These are phyloP conservation scores for Ascocoryne sarcoides DNA, from an alignment of 2,329 filamentous ascomycete species.

Conservation along the genomic window DNA sequence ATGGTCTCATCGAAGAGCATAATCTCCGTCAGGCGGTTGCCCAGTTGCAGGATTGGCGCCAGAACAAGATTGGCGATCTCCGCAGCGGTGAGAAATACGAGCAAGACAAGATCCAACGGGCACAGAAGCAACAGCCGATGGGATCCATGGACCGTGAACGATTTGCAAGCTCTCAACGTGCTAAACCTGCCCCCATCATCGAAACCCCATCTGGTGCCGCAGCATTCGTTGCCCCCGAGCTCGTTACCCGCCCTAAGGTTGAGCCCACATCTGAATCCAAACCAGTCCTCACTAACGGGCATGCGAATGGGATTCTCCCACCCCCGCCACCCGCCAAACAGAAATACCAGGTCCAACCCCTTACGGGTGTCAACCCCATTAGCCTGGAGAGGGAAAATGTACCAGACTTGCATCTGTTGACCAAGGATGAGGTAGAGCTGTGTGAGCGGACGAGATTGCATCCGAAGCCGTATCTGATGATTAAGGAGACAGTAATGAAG, in stretches of 20 bases:
- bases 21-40: slow-evolving; percentile 82
- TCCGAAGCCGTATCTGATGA: slow-evolving; percentile 89
- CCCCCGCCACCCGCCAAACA: slow-evolving; percentile 34
- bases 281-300: slow-evolving; percentile 42
- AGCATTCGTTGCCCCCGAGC: slow-evolving; percentile 68
- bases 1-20: slow-evolving; percentile 81
- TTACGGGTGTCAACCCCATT: slow-evolving; percentile 35
- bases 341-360: slow-evolving; percentile 42
- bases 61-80: slow-evolving; percentile 74
- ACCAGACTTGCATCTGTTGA: slow-evolving; percentile 77
- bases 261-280: slow-evolving; percentile 2
- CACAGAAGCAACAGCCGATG: slow-evolving; percentile 61
- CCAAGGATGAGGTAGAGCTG: slow-evolving; percentile 73
- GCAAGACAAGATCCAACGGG: slow-evolving; percentile 69
- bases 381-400: slow-evolving; percentile 47
- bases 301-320: slow-evolving; percentile 29
- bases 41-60: slow-evolving; percentile 91
- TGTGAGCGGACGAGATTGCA: slow-evolving; percentile 78
- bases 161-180: slow-evolving; percentile 62
- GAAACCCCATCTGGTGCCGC: slow-evolving; percentile 70
- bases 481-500: slow-evolving; percentile 87
- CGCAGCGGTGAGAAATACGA: slow-evolving; percentile 88
- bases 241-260: slow-evolving; percentile 49
- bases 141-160: slow-evolving; percentile 77
- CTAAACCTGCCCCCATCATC: slow-evolving; percentile 49